Conservation (phyloP, 2,329 filamentous ascomycete genomes). For the Cadophora luteo-olivacea region DNA sequence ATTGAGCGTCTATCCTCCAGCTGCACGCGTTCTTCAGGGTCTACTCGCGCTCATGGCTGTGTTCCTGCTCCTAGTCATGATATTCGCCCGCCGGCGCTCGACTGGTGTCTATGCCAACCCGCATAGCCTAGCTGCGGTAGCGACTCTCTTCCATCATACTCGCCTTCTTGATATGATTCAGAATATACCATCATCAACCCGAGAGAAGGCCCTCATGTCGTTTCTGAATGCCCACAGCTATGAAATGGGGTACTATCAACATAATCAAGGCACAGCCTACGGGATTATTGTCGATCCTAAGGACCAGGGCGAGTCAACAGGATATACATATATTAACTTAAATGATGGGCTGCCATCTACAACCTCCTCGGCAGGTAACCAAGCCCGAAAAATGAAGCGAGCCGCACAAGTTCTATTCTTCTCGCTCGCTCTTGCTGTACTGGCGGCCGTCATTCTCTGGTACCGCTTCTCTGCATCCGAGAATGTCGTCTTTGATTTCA, state of each 20-base stretch:
- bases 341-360: background rate
- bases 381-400: conserved; percentile 9
- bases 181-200: background rate
- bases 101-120: conserved; percentile 18
- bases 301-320: background rate
- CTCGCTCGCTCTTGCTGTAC: background rate
- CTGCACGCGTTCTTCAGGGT: background rate
- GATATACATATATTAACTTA: conserved; percentile 12
- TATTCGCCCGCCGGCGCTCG: background rate
- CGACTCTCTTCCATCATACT: conserved; percentile 16
- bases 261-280: background rate
- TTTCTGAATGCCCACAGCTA: background rate
- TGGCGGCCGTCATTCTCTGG: background rate
- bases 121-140: conserved; percentile 11
- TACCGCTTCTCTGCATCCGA: background rate
- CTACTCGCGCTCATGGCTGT: background rate
- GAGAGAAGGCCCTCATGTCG: background rate
- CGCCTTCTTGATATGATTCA: background rate
- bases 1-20: conserved; percentile 7
- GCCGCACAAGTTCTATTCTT: background rate
- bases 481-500: conserved; percentile 5
- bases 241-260: conserved; percentile 8
- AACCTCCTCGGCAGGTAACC: background rate
- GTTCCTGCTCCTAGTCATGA: background rate
- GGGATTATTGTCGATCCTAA: conserved; percentile 1